A percentile compares a stretch with the other conserved stretches of the same genome.
These are phyloP conservation scores for Vaccinium vitisidaea DNA, from an alignment of 148 eudicot genomes.

Conservation along the genomic window DNA sequence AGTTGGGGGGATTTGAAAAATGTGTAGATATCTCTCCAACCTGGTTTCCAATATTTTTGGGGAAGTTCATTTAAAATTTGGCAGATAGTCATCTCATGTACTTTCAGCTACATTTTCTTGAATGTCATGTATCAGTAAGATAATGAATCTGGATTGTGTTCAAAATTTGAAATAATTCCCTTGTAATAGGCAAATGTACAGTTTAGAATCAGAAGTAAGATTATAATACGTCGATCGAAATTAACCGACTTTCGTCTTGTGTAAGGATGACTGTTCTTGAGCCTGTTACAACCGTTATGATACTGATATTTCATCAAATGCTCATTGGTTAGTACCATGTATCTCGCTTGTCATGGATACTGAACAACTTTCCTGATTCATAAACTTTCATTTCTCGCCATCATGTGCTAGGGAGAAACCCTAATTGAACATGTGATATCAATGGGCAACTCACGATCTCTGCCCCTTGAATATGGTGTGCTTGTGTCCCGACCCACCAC, in stretches of 20 bases:
- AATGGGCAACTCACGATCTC: no score
- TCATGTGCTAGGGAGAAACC: background rate
- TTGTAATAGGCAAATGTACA: background rate
- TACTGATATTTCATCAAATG: background rate
- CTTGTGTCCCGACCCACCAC: no score
- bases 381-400: background rate
- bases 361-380: background rate
- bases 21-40: no score
- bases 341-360: background rate
- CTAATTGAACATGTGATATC: background rate
- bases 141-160: background rate
- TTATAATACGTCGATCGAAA: background rate
- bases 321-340: background rate
- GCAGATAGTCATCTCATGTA: background rate
- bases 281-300: background rate
- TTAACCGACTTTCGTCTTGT: background rate
- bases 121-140: background rate
- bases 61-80: background rate
- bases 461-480: no score
- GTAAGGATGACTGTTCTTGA: background rate
- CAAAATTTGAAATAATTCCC: background rate
- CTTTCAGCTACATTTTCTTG: background rate
- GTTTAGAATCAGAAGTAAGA: background rate
- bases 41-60: background rate
- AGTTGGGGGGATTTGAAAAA: background rate